A percentile compares a stretch with the other conserved stretches of the same genome.
Conservation (phyloP, 352 stramenopile genomes). For the Pythium vanterpoolii region DNA sequence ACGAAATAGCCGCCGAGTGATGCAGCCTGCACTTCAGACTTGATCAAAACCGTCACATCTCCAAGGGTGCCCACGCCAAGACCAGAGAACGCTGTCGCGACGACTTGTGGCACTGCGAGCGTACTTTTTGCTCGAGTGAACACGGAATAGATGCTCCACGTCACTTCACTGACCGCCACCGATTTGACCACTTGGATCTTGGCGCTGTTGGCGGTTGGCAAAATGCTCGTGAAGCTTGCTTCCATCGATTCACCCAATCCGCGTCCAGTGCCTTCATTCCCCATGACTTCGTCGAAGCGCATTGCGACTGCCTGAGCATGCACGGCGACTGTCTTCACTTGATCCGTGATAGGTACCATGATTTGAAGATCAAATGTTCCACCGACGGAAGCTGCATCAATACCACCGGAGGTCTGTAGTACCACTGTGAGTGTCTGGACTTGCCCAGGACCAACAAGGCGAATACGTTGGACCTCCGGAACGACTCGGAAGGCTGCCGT, state of each 20-base stretch:
- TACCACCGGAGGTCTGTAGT: neutral
- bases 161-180: neutral
- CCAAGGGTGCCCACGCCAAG: neutral
- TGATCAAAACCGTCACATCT: neutral
- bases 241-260: conserved; percentile 32
- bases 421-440: conserved; percentile 16
- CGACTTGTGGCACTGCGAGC: neutral
- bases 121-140: neutral
- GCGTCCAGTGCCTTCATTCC: conserved; percentile 24
- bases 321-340: conserved; percentile 1
- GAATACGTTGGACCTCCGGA: conserved; percentile 24
- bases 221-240: conserved; percentile 13
- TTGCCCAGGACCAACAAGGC: conserved; percentile 9
- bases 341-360: neutral
- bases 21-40: neutral
- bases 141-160: conserved; percentile 10
- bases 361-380: conserved; percentile 28
- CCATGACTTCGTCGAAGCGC: conserved; percentile 26
- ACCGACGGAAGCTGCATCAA: neutral
- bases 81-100: neutral
- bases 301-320: conserved; percentile 32
- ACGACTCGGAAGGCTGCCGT: conserved; percentile 7
- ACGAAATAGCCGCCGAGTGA: conserved; percentile 28
- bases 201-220: neutral
- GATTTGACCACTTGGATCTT: conserved; percentile 26